phyloP scores from a whole-genome alignment of 345 rosid genomes.

The Ceriops zippeliana region DNA sequence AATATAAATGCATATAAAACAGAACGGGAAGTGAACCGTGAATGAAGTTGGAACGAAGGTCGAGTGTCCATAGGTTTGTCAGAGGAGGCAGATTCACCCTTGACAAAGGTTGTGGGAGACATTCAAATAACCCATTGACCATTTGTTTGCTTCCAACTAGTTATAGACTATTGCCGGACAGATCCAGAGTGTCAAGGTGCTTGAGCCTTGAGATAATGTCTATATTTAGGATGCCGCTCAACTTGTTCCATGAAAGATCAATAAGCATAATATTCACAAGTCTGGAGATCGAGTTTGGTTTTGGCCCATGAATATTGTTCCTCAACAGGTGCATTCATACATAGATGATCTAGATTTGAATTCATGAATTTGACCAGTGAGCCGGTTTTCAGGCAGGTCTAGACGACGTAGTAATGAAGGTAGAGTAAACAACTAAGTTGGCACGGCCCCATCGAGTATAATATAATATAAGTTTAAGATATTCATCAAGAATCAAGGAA shows the following conservation, averaged over 20 bases:
- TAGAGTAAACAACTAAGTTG: conserved; percentile 18
- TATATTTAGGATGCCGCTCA: conserved; percentile 15
- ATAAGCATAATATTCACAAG: conserved; percentile 11
- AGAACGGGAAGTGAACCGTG: conserved; percentile 19
- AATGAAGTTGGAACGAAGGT: conserved; percentile 16
- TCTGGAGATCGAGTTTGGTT: conserved; percentile 18
- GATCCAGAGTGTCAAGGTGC: neutral
- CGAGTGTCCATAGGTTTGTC: conserved; percentile 4
- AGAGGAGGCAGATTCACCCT: neutral
- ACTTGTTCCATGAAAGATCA: conserved; percentile 18
- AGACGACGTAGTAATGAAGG: neutral
- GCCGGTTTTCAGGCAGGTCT: neutral
- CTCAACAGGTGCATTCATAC: neutral
- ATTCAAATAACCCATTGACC: neutral
- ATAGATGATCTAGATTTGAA: neutral
- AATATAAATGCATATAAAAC: neutral
- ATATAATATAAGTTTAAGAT: neutral
- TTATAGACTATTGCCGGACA: conserved; percentile 13
- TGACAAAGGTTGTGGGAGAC: conserved; percentile 22
- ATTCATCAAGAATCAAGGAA: too few species aligned
- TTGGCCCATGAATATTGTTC: conserved; percentile 23
- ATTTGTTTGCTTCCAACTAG: neutral
- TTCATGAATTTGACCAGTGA: conserved; percentile 12
- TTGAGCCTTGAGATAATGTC: conserved; percentile 14
- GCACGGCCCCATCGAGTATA: conserved; percentile 16